Base-by-base conservation (phyloP, 352 stramenopile genomes). In the Pythium aristosporum region DNA sequence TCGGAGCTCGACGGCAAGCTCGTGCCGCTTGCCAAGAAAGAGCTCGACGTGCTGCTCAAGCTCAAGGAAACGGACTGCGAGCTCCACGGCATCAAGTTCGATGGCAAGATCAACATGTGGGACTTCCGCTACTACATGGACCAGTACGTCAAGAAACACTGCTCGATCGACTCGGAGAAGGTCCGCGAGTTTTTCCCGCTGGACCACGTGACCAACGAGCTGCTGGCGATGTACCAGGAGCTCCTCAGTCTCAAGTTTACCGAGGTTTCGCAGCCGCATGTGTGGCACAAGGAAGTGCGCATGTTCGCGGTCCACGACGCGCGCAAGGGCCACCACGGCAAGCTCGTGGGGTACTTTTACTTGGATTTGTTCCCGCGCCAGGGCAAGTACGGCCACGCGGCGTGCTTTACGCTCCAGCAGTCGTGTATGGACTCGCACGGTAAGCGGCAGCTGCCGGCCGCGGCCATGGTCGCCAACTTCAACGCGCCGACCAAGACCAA, bases 381-480 rank as follows among this genome's bases (percentile, higher is more conserved):
- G 43, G 88, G 88, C 57, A 96, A 96, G 68, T 96, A 96, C 75
- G 82, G 85, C 37, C 88, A 96, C 54, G 88, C 87, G 18, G 89
- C 85, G n/a, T 96, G 89, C 73, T 94, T 95, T 51, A 91, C 91
- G 47, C 74, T 96, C 32, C 87, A 96, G 67, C 89, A 94, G 55
- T 76, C 83, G 36, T 92, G 79, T 60, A 42, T 74, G 7, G 80
- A 91, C 72, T 91, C 89, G 42, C 75, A 70, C 21, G 75, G 68
- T 51, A 65, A 77, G 39, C 79, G 78, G 25, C 72, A 87, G 57
- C 66, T 77, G 28, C 81, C 89, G 28, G 88, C 87, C 23, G 88
- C 87, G n/a, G 88, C 84, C 46, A 96, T 97, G 88, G 82, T 97
- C 3, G 89, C 87, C 59, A 97, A 96, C 80, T 94, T 97, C 65